These are phyloP conservation scores for Pestalotiopsis sp. DNA, from an alignment of 2,329 filamentous ascomycete species.

Conservation along the genomic window DNA sequence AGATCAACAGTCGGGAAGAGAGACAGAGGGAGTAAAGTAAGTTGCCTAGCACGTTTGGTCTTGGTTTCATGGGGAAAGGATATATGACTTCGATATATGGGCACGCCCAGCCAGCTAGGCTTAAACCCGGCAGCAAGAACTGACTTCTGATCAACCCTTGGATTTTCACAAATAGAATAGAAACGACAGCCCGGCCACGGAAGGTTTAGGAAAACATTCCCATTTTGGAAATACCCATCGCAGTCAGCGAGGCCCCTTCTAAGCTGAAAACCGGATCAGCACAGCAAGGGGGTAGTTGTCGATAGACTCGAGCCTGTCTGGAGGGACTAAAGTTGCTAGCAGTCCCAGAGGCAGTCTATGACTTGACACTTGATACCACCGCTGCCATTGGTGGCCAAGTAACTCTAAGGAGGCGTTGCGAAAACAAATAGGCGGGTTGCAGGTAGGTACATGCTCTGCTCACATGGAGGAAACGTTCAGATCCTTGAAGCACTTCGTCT, in stretches of 20 bases:
- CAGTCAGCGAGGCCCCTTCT: not conserved
- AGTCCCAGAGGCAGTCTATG: not conserved
- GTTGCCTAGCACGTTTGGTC: not conserved
- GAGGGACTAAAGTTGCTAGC: not conserved
- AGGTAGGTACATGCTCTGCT: not conserved
- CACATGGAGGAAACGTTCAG: not conserved
- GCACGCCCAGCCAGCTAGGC: not conserved
- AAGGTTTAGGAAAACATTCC: constrained; percentile 6
- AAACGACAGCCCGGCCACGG: not conserved
- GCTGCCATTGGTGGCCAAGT: too few species aligned
- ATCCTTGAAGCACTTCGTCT: not conserved
- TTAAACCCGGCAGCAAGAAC: not conserved
- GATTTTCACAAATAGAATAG: not conserved
- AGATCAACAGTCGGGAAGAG: not conserved
- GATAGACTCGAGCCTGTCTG: constrained; percentile 4
- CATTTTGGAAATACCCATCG: not conserved
- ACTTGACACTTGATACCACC: not conserved
- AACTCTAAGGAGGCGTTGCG: not conserved
- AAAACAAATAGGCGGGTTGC: not conserved
- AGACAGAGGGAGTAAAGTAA: not conserved
- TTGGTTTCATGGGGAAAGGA: not conserved
- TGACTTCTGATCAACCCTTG: not conserved
- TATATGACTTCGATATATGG: not conserved
- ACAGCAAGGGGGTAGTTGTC: constrained; percentile 1
- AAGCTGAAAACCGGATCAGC: not conserved